Evolutionary conservation across 306 rosid species (phyloP).

Genomic region (Sicyos edulis): DNA sequence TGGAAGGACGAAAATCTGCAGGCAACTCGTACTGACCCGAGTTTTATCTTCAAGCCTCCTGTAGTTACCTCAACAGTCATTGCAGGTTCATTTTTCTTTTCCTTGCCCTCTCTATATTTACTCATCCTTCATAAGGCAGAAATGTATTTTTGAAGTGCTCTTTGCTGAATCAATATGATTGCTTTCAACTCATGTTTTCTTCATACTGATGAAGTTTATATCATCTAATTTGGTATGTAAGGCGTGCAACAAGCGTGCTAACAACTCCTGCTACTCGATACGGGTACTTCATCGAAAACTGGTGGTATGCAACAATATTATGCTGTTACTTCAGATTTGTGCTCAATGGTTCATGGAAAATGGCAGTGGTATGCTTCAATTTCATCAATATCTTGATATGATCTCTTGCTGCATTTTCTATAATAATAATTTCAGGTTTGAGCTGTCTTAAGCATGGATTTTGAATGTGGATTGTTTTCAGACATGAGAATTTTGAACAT

Average conservation of each 20-base stretch:
- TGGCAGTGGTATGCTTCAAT: background rate
- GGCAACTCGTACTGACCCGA: background rate
- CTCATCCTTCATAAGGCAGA: background rate
- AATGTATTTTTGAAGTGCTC: background rate
- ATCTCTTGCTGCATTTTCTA: background rate
- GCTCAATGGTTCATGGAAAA: background rate
- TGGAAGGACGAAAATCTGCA: background rate
- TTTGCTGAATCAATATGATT: background rate
- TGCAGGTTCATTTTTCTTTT: background rate
- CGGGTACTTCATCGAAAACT: background rate
- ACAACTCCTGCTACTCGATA: background rate
- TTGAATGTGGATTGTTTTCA: too few relatives aligned
- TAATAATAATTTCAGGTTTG: background rate
- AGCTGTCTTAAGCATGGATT: too few relatives aligned
- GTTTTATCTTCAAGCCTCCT: constrained; percentile 1
- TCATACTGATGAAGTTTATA: constrained; percentile 1
- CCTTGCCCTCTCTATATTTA: background rate
- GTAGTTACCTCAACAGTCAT: background rate
- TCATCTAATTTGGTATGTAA: background rate
- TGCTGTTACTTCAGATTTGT: background rate
- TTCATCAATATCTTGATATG: background rate
- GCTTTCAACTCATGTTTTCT: background rate
- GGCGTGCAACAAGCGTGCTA: background rate
- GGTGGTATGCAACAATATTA: background rate
- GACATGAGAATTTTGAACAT: background rate